These are phyloP conservation scores for Poronia punctata DNA, from an alignment of 495 filamentous ascomycete species.

Conservation along the genomic window DNA sequence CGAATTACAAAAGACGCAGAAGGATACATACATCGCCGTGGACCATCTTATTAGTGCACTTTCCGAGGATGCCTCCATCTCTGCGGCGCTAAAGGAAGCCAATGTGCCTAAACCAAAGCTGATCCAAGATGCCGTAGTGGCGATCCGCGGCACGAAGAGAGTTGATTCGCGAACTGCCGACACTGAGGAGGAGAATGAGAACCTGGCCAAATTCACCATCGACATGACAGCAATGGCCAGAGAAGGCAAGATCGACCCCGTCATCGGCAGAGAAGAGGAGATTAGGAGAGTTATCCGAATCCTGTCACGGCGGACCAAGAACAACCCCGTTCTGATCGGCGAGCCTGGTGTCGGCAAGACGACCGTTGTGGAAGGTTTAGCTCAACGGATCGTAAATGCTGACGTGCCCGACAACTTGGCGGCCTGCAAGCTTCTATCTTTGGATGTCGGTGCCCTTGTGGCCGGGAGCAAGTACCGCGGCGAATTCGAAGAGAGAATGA, in stretches of 20 bases:
- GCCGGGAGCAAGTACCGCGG: slow-evolving; percentile 97
- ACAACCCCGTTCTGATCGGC: slow-evolving; percentile 90
- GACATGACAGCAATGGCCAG: slow-evolving; percentile 92
- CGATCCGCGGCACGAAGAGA: slow-evolving; percentile 82
- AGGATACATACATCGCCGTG: slow-evolving; percentile 87
- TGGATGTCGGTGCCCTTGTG: slow-evolving; percentile 91
- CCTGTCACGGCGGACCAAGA: slow-evolving; percentile 89
- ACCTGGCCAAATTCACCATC: slow-evolving; percentile 93
- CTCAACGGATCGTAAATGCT: slow-evolving; percentile 86
- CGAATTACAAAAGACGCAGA: slow-evolving; percentile 92
- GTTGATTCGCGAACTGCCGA: slow-evolving; percentile 96
- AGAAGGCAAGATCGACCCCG: slow-evolving; percentile 96
- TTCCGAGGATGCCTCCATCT: slow-evolving; percentile 68
- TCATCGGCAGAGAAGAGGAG: slow-evolving; percentile 96
- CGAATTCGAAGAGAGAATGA: slow-evolving; percentile 98
- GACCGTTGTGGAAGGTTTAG: slow-evolving; percentile 95
- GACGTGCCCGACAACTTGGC: slow-evolving; percentile 96
- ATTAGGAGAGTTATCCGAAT: slow-evolving; percentile 92
- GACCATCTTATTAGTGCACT: slow-evolving; percentile 86
- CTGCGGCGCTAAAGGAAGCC: slow-evolving; percentile 68
- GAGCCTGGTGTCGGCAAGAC: slow-evolving; percentile 99
- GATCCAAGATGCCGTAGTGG: slow-evolving; percentile 76
- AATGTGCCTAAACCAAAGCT: slow-evolving; percentile 90
- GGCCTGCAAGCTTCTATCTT: slow-evolving; percentile 83
- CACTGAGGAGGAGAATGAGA: slow-evolving; percentile 82